Base-by-base conservation (phyloP, 352 stramenopile species). In the Pythium chondricola region DNA sequence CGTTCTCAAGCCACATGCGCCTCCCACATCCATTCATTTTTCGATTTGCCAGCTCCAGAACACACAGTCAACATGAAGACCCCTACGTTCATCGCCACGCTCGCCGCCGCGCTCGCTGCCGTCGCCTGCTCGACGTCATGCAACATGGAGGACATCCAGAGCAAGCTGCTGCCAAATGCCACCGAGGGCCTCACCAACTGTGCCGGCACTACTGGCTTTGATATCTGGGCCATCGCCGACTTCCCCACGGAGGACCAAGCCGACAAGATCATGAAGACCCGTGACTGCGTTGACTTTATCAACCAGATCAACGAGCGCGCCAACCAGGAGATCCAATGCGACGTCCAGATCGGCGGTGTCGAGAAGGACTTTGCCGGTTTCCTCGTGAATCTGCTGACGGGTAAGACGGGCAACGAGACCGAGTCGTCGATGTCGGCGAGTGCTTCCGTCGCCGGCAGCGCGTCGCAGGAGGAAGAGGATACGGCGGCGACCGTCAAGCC, bases 281-380 rank as follows among this genome's bases (percentile, higher is more conserved):
- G 63, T 33, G 71, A 67, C 45, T 87, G 75, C 59, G 74, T 79
- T 21, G 73, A 82, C 33, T 85, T 74, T 51, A 31, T 84, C 52
- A 87, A 87, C 63, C 75, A 87, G 56, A 63, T 87, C 39, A 83
- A 72, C 58, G 44, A 80, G 44, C 29, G 66, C 38, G 75, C 75
- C 50, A 87, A 87, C 61, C 25, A 43, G 32, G 43, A 64, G 18
- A 84, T 82, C 44, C 62, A 76, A 36, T 87, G 75, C 47, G 63
- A 77, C 20, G 49, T 67, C 42, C 27, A 54, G 33, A 49, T 87
- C 35, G 59, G 58, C 32, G 58, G 63, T 41, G 43, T 67, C 20
- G 66, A 67, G 29, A 55, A 79, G 46, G 38, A 48, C 44, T 71
- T 84, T 33, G 61, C 53, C 16, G 35, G 44, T 21, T 56, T 87